Percentiles rank a stretch among this genome's conserved stretches.
These are phyloP conservation scores for Pinus tabuliformis DNA, from an alignment of 75 land plant species.

Conservation along the genomic window DNA sequence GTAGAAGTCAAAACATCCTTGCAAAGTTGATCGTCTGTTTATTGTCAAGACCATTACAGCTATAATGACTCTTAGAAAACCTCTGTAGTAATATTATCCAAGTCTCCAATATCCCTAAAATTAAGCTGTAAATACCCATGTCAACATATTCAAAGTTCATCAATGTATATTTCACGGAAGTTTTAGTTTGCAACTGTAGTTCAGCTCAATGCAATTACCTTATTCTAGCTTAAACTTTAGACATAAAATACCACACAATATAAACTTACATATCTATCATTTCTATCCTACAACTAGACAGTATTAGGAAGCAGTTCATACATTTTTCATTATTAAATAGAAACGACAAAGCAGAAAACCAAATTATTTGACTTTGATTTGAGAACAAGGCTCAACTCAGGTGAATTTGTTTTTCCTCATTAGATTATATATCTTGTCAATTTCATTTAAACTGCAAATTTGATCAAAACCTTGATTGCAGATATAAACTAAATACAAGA, in stretches of 20 bases:
- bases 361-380: too few relatives aligned
- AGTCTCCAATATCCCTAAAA: too few relatives aligned
- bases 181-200: background rate
- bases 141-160: background rate
- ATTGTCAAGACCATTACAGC: too few relatives aligned
- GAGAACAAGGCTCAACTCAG: background rate
- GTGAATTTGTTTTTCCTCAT: background rate
- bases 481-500: background rate
- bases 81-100: too few relatives aligned
- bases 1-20: too few relatives aligned
- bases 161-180: background rate
- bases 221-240: background rate
- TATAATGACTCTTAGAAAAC: too few relatives aligned
- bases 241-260: background rate
- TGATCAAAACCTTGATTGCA: background rate
- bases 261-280: background rate
- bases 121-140: slow-evolving; percentile 20
- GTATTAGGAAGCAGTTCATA: background rate
- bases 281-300: background rate
- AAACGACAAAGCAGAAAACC: background rate
- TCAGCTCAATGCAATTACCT: background rate
- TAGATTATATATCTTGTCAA: background rate
- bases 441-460: background rate
- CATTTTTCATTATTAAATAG: background rate
- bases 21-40: too few relatives aligned